Percentiles rank a stretch among this genome's conserved stretches.
phyloP scores from a whole-genome alignment of 2,329 filamentous ascomycete genomes.

The Fusarium hostae region DNA sequence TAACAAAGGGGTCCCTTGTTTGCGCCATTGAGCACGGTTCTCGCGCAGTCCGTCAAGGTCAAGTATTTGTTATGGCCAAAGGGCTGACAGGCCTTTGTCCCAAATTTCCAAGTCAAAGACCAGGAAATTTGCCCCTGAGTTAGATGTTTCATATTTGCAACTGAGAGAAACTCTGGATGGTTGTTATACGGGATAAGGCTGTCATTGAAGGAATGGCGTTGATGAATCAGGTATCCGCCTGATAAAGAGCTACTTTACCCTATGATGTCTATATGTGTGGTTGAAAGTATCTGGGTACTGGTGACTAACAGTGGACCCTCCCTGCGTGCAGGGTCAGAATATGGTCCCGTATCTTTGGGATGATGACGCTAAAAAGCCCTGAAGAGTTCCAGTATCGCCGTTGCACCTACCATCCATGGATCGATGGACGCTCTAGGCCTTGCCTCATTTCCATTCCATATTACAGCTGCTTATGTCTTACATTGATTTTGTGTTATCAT shows the following conservation, averaged over 20 bases:
- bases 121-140: slow-evolving; percentile 10
- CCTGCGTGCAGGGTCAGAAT: background rate
- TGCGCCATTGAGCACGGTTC: slow-evolving; percentile 15
- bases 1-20: slow-evolving; percentile 19
- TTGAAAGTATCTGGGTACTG: slow-evolving; percentile 12
- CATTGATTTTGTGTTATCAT: background rate
- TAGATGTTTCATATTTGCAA: slow-evolving; percentile 7
- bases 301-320: slow-evolving; percentile 24
- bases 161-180: slow-evolving; percentile 11
- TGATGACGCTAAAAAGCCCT: slow-evolving; percentile 16
- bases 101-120: background rate
- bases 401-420: slow-evolving; percentile 6
- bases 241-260: slow-evolving; percentile 17
- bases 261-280: background rate
- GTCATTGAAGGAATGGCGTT: background rate
- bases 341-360: background rate
- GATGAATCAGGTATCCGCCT: slow-evolving; percentile 4
- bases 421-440: background rate
- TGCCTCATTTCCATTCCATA: slow-evolving; percentile 5
- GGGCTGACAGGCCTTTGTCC: slow-evolving; percentile 7
- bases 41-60: background rate
- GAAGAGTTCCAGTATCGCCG: background rate
- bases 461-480: background rate
- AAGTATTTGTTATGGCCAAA: background rate
- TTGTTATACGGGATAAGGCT: slow-evolving; percentile 1